Conservation (phyloP, 352 stramenopile species). For the Globisporangium parvum region DNA sequence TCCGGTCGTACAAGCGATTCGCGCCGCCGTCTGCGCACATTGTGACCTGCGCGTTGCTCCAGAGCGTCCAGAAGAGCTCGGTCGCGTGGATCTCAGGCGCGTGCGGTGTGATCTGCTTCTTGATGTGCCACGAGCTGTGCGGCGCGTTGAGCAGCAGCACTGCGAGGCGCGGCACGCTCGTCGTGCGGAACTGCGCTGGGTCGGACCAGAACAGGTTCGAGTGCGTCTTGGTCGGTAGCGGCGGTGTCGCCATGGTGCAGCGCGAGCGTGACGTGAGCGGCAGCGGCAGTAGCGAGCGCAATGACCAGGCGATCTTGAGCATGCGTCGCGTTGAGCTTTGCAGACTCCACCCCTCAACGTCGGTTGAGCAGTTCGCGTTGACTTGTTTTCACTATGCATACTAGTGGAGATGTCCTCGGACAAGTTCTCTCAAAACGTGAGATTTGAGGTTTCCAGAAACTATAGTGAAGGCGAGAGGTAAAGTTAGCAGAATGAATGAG, state of each 20-base stretch:
- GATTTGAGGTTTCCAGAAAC: no score
- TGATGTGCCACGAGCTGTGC: conserved; percentile 39
- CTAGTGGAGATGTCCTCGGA: no score
- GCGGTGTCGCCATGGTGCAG: conserved; percentile 5
- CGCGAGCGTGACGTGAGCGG: background rate
- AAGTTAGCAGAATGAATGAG: no score
- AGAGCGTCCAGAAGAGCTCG: conserved; percentile 69
- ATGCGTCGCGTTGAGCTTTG: no score
- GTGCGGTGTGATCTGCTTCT: conserved; percentile 10
- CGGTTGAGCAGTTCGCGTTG: no score
- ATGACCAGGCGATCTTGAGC: no score
- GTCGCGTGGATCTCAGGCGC: conserved; percentile 16
- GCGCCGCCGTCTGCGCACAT: conserved; percentile 94
- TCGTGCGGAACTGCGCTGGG: conserved; percentile 15
- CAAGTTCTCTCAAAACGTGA: no score
- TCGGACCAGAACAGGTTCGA: conserved; percentile 55
- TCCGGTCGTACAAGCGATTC: conserved; percentile 90
- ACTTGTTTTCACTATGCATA: no score
- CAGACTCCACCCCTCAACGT: no score
- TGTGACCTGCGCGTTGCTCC: conserved; percentile 51
- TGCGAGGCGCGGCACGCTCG: conserved; percentile 33
- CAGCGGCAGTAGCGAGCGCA: background rate
- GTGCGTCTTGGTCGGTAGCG: conserved; percentile 25
- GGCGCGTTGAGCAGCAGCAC: conserved; percentile 59
- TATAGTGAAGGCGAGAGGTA: no score